phyloP scores from a whole-genome alignment of 2,329 filamentous ascomycete genomes.

The Phaeoacremonium minimum region DNA sequence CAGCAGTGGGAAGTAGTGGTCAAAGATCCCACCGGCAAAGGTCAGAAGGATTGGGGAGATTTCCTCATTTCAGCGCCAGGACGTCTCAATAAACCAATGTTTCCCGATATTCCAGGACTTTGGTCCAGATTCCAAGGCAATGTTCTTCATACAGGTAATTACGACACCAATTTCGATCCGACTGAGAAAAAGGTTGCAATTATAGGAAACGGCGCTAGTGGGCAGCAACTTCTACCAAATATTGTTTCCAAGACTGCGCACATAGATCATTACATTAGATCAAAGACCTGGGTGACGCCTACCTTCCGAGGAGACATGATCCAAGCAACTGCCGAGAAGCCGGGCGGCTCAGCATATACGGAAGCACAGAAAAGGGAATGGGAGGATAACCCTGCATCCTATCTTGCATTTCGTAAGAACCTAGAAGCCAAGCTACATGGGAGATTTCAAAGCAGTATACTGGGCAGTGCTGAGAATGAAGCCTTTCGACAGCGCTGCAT shows the following conservation, averaged over 20 bases:
- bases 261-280: slow-evolving; percentile 9
- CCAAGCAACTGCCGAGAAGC: neutral
- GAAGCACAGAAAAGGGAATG: neutral
- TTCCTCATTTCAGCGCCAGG: slow-evolving; percentile 10
- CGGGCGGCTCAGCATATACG: neutral
- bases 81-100: slow-evolving; percentile 7
- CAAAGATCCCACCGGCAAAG: slow-evolving; percentile 33
- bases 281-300: slow-evolving; percentile 7
- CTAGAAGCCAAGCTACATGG: slow-evolving; percentile 2
- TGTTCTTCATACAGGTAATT: slow-evolving; percentile 8
- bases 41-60: slow-evolving; percentile 22
- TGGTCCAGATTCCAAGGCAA: slow-evolving; percentile 4
- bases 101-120: slow-evolving; percentile 9
- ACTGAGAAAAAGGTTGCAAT: slow-evolving; percentile 9
- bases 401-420: slow-evolving; percentile 2
- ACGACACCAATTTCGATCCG: slow-evolving; percentile 1
- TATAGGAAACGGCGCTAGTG: slow-evolving; percentile 11
- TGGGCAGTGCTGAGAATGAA: neutral
- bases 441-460: neutral
- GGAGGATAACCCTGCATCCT: neutral
- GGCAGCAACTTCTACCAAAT: slow-evolving; percentile 8
- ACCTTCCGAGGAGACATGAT: slow-evolving; percentile 4
- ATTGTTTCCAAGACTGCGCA: slow-evolving; percentile 2
- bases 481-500: slow-evolving; percentile 1
- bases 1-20: slow-evolving; percentile 20